A percentile compares a stretch with the other conserved stretches of the same genome.
phyloP scores from a whole-genome alignment of 2,329 filamentous ascomycete genomes.

The Sporothrix mexicana region DNA sequence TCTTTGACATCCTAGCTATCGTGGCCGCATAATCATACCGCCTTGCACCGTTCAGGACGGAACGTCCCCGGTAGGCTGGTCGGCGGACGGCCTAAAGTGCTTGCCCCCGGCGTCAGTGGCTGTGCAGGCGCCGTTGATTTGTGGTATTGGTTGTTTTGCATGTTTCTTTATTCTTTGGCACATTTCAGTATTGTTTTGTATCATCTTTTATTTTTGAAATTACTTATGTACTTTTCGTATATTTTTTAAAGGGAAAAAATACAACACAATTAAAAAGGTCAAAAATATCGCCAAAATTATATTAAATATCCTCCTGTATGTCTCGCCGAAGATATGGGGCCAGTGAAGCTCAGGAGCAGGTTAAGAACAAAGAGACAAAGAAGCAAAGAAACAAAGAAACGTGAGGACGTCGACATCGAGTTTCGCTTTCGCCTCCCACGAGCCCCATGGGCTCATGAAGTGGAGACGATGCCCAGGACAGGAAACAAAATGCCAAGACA shows the following conservation, averaged over 20 bases:
- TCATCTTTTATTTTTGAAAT: background rate
- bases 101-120: background rate
- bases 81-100: background rate
- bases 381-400: constrained; percentile 17
- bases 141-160: background rate
- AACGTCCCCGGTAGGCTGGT: background rate
- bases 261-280: background rate
- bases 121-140: background rate
- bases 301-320: too few species aligned
- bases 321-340: background rate
- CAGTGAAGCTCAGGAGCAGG: background rate
- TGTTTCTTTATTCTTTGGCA: background rate
- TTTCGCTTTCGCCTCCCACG: too few species aligned
- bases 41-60: background rate
- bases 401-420: background rate
- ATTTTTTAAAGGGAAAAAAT: background rate
- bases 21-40: background rate
- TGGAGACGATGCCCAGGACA: background rate
- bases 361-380: constrained; percentile 11
- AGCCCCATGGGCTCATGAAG: background rate
- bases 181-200: background rate
- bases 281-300: too few species aligned
- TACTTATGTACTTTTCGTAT: background rate
- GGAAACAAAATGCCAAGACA: background rate
- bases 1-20: background rate